Percentiles rank a stretch among this genome's conserved stretches.
Conservation (phyloP, 805 yeast genomes). For the Metschnikowia baotianmanensis region DNA sequence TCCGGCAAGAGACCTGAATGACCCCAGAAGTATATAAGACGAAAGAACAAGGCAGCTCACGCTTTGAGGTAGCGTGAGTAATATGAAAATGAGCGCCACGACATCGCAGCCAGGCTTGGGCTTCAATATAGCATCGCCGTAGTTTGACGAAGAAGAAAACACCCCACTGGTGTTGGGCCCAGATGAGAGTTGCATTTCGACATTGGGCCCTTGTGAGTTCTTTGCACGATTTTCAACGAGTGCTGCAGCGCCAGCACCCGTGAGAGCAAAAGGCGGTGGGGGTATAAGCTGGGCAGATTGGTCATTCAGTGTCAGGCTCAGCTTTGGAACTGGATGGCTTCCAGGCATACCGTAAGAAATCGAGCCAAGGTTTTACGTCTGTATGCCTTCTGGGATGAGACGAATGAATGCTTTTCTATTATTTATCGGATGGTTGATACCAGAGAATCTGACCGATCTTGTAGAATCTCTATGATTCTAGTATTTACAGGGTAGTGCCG, state of each 20-base stretch:
- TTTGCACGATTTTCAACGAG: slow-evolving; percentile 8
- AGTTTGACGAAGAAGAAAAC: not conserved
- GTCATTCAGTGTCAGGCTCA: slow-evolving; percentile 1
- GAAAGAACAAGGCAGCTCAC: slow-evolving; percentile 24
- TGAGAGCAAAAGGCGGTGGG: slow-evolving; percentile 14
- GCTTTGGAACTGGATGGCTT: slow-evolving; percentile 4
- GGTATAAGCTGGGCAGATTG: slow-evolving; percentile 2
- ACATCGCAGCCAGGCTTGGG: slow-evolving; percentile 27
- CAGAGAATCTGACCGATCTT: not conserved
- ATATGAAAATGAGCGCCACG: slow-evolving; percentile 30
- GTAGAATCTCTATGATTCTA: not conserved
- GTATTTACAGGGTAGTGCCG: too few species aligned
- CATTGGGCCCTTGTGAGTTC: slow-evolving; percentile 2
- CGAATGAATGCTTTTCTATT: too few species aligned
- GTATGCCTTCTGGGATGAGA: not conserved
- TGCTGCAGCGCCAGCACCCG: slow-evolving; percentile 13
- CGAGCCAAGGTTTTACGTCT: slow-evolving; percentile 1
- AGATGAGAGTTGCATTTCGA: slow-evolving; percentile 3
- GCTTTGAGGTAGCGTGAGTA: slow-evolving; percentile 28
- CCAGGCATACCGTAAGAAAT: slow-evolving; percentile 9
- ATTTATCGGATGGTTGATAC: too few species aligned
- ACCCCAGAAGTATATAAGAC: slow-evolving; percentile 27
- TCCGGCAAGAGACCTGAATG: slow-evolving; percentile 30
- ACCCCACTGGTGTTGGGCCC: not conserved
- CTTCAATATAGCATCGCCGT: slow-evolving; percentile 5